phyloP scores from a whole-genome alignment of 1,139 yeast genomes.

The Yamadazyma pseudoaaseri region DNA sequence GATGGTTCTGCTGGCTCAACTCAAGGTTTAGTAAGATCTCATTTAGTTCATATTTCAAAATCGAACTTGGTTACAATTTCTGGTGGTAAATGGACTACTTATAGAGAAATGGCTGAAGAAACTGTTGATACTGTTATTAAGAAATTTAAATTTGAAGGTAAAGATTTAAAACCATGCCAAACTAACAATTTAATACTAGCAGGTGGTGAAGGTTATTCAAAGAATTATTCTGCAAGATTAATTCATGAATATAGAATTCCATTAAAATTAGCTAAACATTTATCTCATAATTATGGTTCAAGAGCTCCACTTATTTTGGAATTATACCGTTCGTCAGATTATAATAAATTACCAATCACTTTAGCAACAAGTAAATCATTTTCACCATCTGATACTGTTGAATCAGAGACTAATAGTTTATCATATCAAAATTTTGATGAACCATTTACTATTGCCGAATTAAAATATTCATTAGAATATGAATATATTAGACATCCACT shows the following conservation, averaged over 20 bases:
- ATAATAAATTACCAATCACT: constrained; percentile 60
- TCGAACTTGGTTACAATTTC: constrained; percentile 84
- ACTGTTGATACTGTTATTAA: constrained; percentile 76
- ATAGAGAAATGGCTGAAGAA: constrained; percentile 97
- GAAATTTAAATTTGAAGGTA: constrained; percentile 38
- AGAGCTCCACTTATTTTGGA: constrained; percentile 81
- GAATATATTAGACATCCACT: constrained; percentile 88
- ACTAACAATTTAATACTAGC: constrained; percentile 63
- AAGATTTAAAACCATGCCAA: constrained; percentile 52
- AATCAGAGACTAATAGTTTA: constrained; percentile 34
- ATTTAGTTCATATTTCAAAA: constrained; percentile 69
- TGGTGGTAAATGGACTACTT: constrained; percentile 99
- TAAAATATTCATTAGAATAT: constrained; percentile 74
- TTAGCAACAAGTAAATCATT: constrained; percentile 47
- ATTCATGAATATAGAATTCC: constrained; percentile 78
- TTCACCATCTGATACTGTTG: constrained; percentile 32
- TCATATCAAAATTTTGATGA: constrained; percentile 62
- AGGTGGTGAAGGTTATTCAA: constrained; percentile 72
- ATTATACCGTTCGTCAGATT: constrained; percentile 50
- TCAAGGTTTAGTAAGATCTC: constrained; percentile 83
- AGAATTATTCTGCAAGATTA: constrained; percentile 73
- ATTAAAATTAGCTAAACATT: constrained; percentile 75
- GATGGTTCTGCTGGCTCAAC: constrained; percentile 42
- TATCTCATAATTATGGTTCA: constrained; percentile 86
- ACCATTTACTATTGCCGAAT: constrained; percentile 92